Conservation (phyloP, 1,139 yeast genomes). For the Pichia cactophila region DNA sequence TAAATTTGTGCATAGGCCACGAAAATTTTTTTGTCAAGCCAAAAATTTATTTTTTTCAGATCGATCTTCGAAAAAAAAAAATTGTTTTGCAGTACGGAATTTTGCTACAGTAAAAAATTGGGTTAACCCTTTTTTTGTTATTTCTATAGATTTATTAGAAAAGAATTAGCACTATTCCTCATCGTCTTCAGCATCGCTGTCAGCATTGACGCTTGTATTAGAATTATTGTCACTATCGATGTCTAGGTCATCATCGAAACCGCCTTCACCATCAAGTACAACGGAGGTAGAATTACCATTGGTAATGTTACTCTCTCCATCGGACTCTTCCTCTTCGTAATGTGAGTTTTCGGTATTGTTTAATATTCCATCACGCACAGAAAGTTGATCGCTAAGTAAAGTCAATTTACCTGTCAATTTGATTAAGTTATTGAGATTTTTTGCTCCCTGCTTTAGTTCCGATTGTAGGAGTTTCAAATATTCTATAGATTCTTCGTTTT, state of each 20-base stretch:
- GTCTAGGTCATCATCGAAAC: conserved; percentile 12
- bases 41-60: too few species aligned
- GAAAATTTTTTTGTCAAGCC: too few species aligned
- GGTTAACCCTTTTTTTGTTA: too few species aligned
- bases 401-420: conserved; percentile 79
- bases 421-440: conserved; percentile 58
- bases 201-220: conserved; percentile 9
- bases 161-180: neutral
- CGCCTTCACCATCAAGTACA: conserved; percentile 27
- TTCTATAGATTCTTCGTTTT: conserved; percentile 29
- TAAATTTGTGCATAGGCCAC: too few species aligned
- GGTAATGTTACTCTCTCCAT: neutral
- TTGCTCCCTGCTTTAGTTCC: conserved; percentile 28
- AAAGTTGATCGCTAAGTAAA: conserved; percentile 62
- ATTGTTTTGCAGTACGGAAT: too few species aligned
- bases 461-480: conserved; percentile 31
- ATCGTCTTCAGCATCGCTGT: conserved; percentile 11
- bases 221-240: conserved; percentile 14
- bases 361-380: conserved; percentile 37
- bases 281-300: conserved; percentile 18
- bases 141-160: too few species aligned
- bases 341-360: conserved; percentile 19
- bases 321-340: conserved; percentile 22
- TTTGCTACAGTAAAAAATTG: too few species aligned
- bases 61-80: too few species aligned